Conservation (phyloP, 257 asterid species). For the Salvia miltiorrhiza region DNA sequence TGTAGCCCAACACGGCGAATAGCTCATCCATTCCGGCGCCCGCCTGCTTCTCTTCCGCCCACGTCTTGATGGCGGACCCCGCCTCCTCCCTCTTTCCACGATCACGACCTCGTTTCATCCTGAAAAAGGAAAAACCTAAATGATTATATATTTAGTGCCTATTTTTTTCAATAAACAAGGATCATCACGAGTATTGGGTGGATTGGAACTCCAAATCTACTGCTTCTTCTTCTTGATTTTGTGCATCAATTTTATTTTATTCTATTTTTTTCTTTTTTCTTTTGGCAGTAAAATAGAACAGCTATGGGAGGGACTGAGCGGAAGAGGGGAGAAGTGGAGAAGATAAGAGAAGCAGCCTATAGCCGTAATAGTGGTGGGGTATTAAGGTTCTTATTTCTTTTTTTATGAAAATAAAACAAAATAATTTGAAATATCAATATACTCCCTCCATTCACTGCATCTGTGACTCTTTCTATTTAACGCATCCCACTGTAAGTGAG, state of each 20-base stretch:
- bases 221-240: not conserved
- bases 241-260: not conserved
- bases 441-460: too few species aligned
- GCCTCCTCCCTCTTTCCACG: constrained; percentile 23
- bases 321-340: not conserved
- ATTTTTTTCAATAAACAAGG: constrained; percentile 34
- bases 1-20: constrained; percentile 73
- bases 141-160: not conserved
- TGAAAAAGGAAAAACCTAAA: not conserved
- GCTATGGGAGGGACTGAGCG: not conserved
- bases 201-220: constrained; percentile 22
- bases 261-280: too few species aligned
- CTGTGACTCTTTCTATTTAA: too few species aligned
- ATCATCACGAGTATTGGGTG: constrained; percentile 33
- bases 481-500: too few species aligned
- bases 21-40: constrained; percentile 83
- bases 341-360: not conserved
- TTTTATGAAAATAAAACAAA: not conserved
- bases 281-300: not conserved
- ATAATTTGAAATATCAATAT: not conserved
- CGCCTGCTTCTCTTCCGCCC: constrained; percentile 37
- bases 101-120: constrained; percentile 71
- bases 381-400: not conserved
- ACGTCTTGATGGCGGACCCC: constrained; percentile 34
- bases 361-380: not conserved